These are phyloP conservation scores for Irpex sp. DNA, from an alignment of 1,284 basidiomycete species.

Conservation along the genomic window DNA sequence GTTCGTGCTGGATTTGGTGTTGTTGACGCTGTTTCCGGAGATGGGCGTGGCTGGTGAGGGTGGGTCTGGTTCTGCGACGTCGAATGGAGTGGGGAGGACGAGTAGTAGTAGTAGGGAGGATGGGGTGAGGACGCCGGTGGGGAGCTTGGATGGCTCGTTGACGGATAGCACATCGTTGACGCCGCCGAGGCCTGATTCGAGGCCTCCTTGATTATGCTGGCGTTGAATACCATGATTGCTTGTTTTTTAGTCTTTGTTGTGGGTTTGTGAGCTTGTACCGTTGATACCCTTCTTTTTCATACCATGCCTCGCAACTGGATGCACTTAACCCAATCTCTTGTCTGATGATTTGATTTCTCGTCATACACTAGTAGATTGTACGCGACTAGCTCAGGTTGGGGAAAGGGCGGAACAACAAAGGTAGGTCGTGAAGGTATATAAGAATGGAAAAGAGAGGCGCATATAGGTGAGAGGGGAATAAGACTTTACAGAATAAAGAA, in stretches of 20 bases:
- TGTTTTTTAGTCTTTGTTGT: background rate
- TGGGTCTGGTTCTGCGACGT: background rate
- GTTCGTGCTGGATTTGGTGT: slow-evolving; percentile 58
- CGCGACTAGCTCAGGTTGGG: no score
- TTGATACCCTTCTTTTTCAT: no score
- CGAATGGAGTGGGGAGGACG: slow-evolving; percentile 8
- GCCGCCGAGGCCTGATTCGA: slow-evolving; percentile 13
- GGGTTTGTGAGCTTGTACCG: no score
- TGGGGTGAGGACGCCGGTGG: background rate
- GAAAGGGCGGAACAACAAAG: no score
- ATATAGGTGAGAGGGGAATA: background rate
- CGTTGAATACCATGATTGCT: background rate
- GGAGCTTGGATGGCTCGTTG: slow-evolving; percentile 5
- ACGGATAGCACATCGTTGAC: slow-evolving; percentile 6
- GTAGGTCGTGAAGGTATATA: background rate
- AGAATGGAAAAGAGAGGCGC: background rate
- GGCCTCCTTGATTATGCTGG: slow-evolving; percentile 7
- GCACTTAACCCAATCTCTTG: no score
- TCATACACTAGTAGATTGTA: no score
- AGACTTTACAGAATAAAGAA: background rate
- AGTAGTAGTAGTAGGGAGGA: background rate
- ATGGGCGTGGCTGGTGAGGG: slow-evolving; percentile 30
- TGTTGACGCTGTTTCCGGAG: slow-evolving; percentile 67
- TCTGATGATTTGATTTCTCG: no score
- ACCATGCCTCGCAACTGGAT: no score